Evolutionary conservation across 352 stramenopile species (phyloP).

Genomic region (Pythium folliculosum): DNA sequence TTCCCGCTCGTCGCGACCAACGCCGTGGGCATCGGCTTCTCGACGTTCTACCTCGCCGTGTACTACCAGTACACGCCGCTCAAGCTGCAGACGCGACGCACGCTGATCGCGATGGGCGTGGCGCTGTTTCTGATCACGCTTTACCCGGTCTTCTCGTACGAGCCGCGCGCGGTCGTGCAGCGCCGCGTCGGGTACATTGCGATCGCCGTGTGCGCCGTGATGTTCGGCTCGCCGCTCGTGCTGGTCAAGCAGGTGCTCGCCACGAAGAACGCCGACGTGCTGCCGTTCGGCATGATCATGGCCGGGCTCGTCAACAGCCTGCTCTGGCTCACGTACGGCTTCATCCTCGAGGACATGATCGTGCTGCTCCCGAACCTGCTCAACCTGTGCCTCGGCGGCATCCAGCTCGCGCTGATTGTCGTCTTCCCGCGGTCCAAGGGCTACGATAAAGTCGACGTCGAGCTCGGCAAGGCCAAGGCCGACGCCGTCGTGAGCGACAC

Average conservation of each 20-base stretch:
- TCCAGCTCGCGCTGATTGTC: conserved; percentile 57
- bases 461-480: conserved; percentile 1
- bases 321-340: conserved; percentile 50
- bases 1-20: conserved; percentile 50
- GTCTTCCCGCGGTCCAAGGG: conserved; percentile 22
- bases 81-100: conserved; percentile 28
- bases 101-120: conserved; percentile 5
- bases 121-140: conserved; percentile 39
- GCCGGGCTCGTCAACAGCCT: conserved; percentile 39
- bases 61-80: conserved; percentile 54
- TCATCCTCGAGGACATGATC: conserved; percentile 53
- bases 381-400: conserved; percentile 54
- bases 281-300: conserved; percentile 52
- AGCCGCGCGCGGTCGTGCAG: conserved; percentile 33
- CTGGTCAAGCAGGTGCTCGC: conserved; percentile 46
- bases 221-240: conserved; percentile 56
- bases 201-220: conserved; percentile 59
- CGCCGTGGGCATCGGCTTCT: conserved; percentile 41
- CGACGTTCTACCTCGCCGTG: conserved; percentile 46
- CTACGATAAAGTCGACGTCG: conserved; percentile 18
- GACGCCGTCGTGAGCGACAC: background rate
- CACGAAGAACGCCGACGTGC: conserved; percentile 35
- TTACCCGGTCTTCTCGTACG: conserved; percentile 36
- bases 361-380: conserved; percentile 62
- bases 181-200: conserved; percentile 53